phyloP scores from a whole-genome alignment of 169 alveolate genomes.

The Plasmodium vivax region DNA sequence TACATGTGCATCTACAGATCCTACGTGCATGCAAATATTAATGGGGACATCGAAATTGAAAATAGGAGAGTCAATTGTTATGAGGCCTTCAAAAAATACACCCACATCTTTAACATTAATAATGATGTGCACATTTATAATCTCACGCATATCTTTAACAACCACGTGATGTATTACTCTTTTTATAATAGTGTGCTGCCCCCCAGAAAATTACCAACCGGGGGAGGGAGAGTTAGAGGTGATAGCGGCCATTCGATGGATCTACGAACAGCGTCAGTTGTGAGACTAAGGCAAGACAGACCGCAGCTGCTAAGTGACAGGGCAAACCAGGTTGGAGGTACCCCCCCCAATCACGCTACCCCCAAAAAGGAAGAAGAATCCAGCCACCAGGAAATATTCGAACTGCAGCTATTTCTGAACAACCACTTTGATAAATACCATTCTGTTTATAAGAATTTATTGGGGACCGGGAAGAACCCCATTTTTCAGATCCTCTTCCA shows the following conservation, averaged over 20 bases:
- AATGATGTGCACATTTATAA: constrained; percentile 69
- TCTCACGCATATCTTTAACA: constrained; percentile 56
- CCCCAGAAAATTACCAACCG: neutral
- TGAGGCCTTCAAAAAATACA: constrained; percentile 65
- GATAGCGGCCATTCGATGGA: neutral
- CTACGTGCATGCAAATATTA: constrained; percentile 55
- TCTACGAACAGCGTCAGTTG: neutral
- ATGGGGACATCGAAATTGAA: constrained; percentile 22
- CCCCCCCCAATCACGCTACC: neutral
- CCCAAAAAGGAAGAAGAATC: neutral
- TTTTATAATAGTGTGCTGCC: constrained; percentile 2
- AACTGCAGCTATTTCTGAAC: constrained; percentile 34
- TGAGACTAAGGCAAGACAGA: neutral
- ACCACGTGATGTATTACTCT: constrained; percentile 57
- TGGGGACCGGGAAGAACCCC: constrained; percentile 8
- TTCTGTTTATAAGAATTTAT: constrained; percentile 32
- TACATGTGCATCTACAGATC: constrained; percentile 70
- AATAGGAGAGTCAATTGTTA: constrained; percentile 49
- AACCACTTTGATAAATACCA: constrained; percentile 60
- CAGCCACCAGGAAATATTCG: constrained; percentile 7
- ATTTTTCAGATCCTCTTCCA: constrained; percentile 25
- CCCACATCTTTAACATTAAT: constrained; percentile 70
- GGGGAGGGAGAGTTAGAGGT: neutral
- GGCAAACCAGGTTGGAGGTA: neutral
- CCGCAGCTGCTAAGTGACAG: neutral